Evolutionary conservation across 2,329 filamentous ascomycete genomes (phyloP).

Genomic region (Alternaria longipes): DNA sequence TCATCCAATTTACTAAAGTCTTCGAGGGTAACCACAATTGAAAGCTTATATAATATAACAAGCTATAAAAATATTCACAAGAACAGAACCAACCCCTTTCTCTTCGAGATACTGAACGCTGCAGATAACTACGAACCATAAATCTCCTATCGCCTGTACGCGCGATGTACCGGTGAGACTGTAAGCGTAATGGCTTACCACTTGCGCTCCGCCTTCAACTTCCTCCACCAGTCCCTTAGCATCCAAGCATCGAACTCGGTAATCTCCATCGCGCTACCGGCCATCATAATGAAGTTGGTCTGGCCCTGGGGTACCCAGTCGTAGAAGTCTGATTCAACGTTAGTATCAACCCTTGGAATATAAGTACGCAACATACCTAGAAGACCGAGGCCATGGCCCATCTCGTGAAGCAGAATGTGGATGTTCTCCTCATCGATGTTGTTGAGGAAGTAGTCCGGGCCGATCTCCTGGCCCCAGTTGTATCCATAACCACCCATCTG

Average conservation of each 20-base stretch:
- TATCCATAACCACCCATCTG: slow-evolving; percentile 53
- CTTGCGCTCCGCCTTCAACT: slow-evolving; percentile 34
- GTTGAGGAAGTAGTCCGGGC: slow-evolving; percentile 56
- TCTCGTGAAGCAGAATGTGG: slow-evolving; percentile 59
- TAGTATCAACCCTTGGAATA: neutral
- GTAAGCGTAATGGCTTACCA: slow-evolving; percentile 16
- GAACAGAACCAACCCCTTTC: neutral
- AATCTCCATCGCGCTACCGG: slow-evolving; percentile 53
- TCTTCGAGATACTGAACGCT: neutral
- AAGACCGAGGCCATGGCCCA: slow-evolving; percentile 55
- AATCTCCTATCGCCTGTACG: neutral
- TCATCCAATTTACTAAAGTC: neutral
- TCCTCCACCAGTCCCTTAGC: slow-evolving; percentile 58
- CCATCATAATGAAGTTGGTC: slow-evolving; percentile 58
- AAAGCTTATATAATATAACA: neutral
- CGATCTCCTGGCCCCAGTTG: slow-evolving; percentile 59
- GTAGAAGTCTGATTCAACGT: slow-evolving; percentile 46
- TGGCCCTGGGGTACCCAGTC: slow-evolving; percentile 57
- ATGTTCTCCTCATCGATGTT: slow-evolving; percentile 50
- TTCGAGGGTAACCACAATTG: neutral
- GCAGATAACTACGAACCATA: too few species aligned
- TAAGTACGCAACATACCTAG: slow-evolving; percentile 18
- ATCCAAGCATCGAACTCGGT: slow-evolving; percentile 63
- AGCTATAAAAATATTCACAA: neutral
- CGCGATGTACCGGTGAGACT: neutral